Percentiles rank a stretch among this genome's conserved stretches.
Conservation (phyloP, 2,329 filamentous ascomycete genomes). For the Botrytis elliptica region DNA sequence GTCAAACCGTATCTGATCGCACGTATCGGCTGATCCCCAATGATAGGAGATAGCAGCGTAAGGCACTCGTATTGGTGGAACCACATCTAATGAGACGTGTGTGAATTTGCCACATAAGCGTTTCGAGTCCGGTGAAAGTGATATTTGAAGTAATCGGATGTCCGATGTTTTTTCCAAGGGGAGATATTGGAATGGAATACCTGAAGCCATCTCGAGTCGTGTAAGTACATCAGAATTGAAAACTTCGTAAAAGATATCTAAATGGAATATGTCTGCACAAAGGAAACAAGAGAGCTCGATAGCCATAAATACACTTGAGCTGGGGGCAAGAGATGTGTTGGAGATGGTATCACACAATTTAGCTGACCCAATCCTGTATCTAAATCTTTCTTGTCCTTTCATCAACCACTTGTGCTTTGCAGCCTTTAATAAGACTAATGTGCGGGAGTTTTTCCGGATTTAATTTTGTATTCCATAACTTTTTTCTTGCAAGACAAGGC, state of each 20-base stretch:
- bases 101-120: neutral
- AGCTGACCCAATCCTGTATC: neutral
- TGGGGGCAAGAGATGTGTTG: too few relatives aligned
- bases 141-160: neutral
- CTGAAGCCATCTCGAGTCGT: neutral
- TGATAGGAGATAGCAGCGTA: neutral
- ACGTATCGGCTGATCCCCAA: neutral
- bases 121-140: neutral
- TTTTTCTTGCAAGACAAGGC: too few relatives aligned
- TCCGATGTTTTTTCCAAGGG: neutral
- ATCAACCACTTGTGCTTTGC: neutral
- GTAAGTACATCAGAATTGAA: neutral
- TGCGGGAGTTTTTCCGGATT: neutral
- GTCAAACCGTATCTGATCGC: neutral
- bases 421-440: rapidly evolving
- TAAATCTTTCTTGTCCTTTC: neutral
- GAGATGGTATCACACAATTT: neutral
- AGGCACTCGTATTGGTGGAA: neutral
- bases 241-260: rapidly evolving
- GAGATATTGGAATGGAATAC: neutral
- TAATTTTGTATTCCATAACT: too few relatives aligned
- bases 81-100: neutral
- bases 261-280: neutral
- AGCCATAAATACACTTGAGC: rapidly evolving
- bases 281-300: neutral